A percentile compares a stretch with the other conserved stretches of the same genome.
Evolutionary conservation across 306 rosid species (phyloP).

Genomic region (Vicia sativa): DNA sequence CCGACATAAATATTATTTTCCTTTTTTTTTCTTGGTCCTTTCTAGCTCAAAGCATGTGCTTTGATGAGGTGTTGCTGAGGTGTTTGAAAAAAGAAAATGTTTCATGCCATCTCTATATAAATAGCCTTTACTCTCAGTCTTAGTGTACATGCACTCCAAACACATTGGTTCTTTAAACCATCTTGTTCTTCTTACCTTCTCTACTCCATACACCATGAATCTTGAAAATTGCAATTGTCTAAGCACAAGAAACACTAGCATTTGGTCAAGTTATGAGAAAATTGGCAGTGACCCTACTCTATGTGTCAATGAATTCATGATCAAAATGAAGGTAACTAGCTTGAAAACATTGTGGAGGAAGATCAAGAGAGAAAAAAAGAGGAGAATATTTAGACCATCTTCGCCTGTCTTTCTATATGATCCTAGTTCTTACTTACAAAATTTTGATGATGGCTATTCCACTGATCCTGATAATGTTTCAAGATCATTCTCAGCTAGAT

Average conservation of each 20-base stretch:
- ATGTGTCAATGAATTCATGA: slow-evolving; percentile 32
- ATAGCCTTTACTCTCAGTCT: neutral
- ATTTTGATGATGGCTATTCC: slow-evolving; percentile 69
- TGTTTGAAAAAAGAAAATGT: neutral
- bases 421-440: slow-evolving; percentile 62
- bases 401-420: slow-evolving; percentile 49
- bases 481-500: slow-evolving; percentile 79
- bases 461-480: slow-evolving; percentile 55
- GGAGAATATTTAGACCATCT: slow-evolving; percentile 47
- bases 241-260: no score
- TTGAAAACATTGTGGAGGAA: slow-evolving; percentile 68
- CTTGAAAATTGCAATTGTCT: no score
- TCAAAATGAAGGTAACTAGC: slow-evolving; percentile 39
- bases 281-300: slow-evolving; percentile 41
- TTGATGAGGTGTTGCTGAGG: slow-evolving; percentile 37
- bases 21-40: neutral
- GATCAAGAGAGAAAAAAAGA: slow-evolving; percentile 64
- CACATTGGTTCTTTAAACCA: slow-evolving; percentile 34
- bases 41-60: slow-evolving; percentile 18
- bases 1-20: neutral
- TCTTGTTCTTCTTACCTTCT: neutral
- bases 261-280: slow-evolving; percentile 29
- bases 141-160: slow-evolving; percentile 24
- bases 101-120: slow-evolving; percentile 27
- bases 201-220: no score